These are phyloP conservation scores for Venturia carpophila DNA, from an alignment of 2,329 filamentous ascomycete genomes.

Conservation along the genomic window DNA sequence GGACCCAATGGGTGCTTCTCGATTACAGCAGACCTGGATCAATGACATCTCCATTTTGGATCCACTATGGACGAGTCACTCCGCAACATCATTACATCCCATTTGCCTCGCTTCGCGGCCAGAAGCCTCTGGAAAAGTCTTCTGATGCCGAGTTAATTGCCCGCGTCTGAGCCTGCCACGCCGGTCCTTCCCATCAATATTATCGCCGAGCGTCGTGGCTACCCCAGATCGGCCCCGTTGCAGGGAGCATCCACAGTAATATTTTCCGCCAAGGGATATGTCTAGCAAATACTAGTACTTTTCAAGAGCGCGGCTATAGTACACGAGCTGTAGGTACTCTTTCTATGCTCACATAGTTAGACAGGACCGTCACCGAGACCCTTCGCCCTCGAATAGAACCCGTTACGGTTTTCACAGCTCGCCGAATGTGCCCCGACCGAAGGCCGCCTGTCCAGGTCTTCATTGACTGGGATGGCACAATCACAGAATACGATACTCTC, in stretches of 20 bases:
- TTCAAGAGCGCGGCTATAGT: too few species aligned
- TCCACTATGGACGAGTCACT: neutral
- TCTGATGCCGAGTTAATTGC: neutral
- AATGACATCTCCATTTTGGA: slow-evolving; percentile 1
- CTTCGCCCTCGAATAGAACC: too few species aligned
- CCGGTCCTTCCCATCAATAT: neutral
- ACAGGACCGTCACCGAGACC: too few species aligned
- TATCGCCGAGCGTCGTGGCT: neutral
- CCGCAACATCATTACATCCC: neutral
- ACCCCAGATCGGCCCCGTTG: neutral
- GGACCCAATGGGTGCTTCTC: neutral
- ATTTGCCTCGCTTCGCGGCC: neutral
- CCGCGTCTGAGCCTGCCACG: neutral
- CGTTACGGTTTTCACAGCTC: neutral
- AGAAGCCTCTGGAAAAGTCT: neutral
- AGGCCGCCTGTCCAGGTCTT: slow-evolving; percentile 28
- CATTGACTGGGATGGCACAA: slow-evolving; percentile 43
- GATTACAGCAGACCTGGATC: neutral
- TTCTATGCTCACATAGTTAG: too few species aligned
- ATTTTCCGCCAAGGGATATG: too few species aligned
- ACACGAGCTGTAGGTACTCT: too few species aligned
- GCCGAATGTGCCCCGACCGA: slow-evolving; percentile 1
- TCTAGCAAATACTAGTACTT: too few species aligned
- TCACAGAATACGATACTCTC: slow-evolving; percentile 40
- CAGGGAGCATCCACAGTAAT: too few species aligned